Conservation (phyloP, 2,329 filamentous ascomycete species). For the Cladosporium cucumerinum region DNA sequence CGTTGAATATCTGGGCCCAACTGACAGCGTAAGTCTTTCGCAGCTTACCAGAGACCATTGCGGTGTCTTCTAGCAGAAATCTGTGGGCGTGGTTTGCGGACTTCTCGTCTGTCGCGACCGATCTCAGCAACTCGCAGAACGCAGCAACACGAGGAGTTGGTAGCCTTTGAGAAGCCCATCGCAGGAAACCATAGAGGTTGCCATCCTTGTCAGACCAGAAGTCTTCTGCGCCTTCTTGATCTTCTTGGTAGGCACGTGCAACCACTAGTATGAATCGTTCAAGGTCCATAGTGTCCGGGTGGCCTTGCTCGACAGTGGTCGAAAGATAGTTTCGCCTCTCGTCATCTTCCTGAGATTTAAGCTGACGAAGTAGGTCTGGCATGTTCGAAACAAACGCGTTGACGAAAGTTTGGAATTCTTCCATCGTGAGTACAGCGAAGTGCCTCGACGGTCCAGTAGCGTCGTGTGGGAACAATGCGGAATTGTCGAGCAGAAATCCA, state of each 20-base stretch:
- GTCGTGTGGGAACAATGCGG: slow-evolving; percentile 65
- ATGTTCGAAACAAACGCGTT: slow-evolving; percentile 94
- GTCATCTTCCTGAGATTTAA: slow-evolving; percentile 86
- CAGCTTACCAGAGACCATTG: slow-evolving; percentile 59
- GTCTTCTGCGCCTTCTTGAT: slow-evolving; percentile 76
- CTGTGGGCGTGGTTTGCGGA: slow-evolving; percentile 82
- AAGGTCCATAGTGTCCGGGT: slow-evolving; percentile 54
- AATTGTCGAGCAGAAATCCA: slow-evolving; percentile 77
- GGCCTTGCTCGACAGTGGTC: slow-evolving; percentile 28
- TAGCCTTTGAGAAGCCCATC: slow-evolving; percentile 93
- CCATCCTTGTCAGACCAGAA: slow-evolving; percentile 94
- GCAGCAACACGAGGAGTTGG: slow-evolving; percentile 94
- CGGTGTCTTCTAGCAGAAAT: slow-evolving; percentile 83
- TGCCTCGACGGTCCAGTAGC: slow-evolving; percentile 63
- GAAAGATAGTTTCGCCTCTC: slow-evolving; percentile 57
- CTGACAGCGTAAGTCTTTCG: slow-evolving; percentile 80
- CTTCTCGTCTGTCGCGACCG: slow-evolving; percentile 76
- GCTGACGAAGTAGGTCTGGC: slow-evolving; percentile 81
- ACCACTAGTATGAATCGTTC: slow-evolving; percentile 92
- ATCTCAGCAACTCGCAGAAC: slow-evolving; percentile 93
- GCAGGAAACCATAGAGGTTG: slow-evolving; percentile 89
- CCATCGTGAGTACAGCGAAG: slow-evolving; percentile 71
- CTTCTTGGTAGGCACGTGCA: slow-evolving; percentile 83
- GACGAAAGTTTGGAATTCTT: slow-evolving; percentile 79
- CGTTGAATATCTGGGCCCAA: slow-evolving; percentile 88